A percentile compares a stretch with the other conserved stretches of the same genome.
phyloP scores from a whole-genome alignment of 2,329 filamentous ascomycete species.

The Clonostachys chloroleuca region DNA sequence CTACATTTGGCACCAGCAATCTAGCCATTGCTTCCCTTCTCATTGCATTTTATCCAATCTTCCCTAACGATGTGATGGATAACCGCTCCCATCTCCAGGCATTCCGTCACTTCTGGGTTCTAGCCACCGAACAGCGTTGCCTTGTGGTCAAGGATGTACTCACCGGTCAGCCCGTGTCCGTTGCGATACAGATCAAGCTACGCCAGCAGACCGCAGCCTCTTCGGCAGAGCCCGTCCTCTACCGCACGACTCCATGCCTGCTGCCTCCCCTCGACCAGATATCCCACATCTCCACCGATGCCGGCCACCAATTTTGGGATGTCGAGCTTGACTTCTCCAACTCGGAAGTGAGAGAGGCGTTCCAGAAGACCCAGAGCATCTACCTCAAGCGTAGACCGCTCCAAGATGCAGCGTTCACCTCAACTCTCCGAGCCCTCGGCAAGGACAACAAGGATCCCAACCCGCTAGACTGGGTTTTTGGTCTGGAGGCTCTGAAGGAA shows the following conservation, averaged over 20 bases:
- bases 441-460: constrained; percentile 20
- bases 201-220: constrained; percentile 29
- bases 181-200: constrained; percentile 65
- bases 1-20: constrained; percentile 86
- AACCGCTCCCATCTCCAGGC: constrained; percentile 94
- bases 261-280: constrained; percentile 63
- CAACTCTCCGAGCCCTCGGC: constrained; percentile 71
- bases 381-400: constrained; percentile 68
- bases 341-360: constrained; percentile 52
- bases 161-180: constrained; percentile 72
- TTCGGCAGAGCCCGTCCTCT: constrained; percentile 27
- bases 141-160: constrained; percentile 84
- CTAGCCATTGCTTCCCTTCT: constrained; percentile 82
- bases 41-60: constrained; percentile 90
- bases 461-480: constrained; percentile 73
- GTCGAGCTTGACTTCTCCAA: constrained; percentile 72
- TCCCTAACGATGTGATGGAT: constrained; percentile 84
- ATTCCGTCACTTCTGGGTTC: constrained; percentile 94
- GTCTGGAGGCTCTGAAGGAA: constrained; percentile 46
- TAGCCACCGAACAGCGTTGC: constrained; percentile 86
- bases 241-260: constrained; percentile 52
- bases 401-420: constrained; percentile 65
- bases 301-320: constrained; percentile 71
- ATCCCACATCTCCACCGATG: constrained; percentile 52
- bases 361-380: constrained; percentile 67